Conservation (phyloP, 495 filamentous ascomycete genomes). For the Lichenothelia convexa region DNA sequence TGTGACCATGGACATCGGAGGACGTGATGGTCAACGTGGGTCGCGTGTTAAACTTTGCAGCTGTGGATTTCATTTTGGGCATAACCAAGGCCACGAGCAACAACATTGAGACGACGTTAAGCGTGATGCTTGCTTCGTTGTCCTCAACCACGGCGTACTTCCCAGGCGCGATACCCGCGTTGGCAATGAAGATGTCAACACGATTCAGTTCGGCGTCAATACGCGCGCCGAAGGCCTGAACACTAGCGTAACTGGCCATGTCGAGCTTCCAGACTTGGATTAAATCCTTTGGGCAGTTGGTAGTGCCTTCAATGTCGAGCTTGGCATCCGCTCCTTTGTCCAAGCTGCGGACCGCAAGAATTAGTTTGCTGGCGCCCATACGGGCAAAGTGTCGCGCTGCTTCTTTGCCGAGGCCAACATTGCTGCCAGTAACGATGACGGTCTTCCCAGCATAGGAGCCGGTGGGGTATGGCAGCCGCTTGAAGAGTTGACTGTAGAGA, state of each 20-base stretch:
- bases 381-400: constrained; percentile 15
- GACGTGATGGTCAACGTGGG: constrained; percentile 15
- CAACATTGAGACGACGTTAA: constrained; percentile 32
- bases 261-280: constrained; percentile 37
- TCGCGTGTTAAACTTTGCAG: constrained; percentile 9
- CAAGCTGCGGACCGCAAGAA: constrained; percentile 18
- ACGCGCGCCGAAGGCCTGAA: constrained; percentile 27
- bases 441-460: constrained; percentile 17
- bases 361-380: constrained; percentile 16
- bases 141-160: constrained; percentile 18
- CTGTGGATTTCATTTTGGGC: constrained; percentile 19
- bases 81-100: constrained; percentile 26
- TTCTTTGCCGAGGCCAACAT: constrained; percentile 19
- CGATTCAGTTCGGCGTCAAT: constrained; percentile 22
- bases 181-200: constrained; percentile 26
- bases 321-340: constrained; percentile 30
- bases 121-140: constrained; percentile 28
- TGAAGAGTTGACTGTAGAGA: constrained; percentile 29
- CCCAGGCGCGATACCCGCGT: constrained; percentile 25
- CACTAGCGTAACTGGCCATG: constrained; percentile 31
- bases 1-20: constrained; percentile 13
- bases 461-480: constrained; percentile 20
- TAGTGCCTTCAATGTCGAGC: constrained; percentile 25
- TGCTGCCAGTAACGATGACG: constrained; percentile 20
- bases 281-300: too few species aligned